These are phyloP conservation scores for Pachyrhizus erosus DNA, from an alignment of 306 rosid genomes.

Conservation along the genomic window DNA sequence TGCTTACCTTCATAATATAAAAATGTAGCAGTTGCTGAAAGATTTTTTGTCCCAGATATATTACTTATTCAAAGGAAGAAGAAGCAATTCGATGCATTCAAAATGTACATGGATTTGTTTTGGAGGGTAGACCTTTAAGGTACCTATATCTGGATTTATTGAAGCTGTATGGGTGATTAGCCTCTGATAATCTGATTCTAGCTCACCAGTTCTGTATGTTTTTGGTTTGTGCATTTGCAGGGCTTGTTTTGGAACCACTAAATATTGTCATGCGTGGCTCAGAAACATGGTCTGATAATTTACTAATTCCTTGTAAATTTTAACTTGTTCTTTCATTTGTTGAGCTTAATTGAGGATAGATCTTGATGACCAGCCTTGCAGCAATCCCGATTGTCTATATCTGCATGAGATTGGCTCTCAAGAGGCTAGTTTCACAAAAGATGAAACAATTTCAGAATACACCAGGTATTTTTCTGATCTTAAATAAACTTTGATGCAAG, in stretches of 20 bases:
- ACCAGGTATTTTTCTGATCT: slow-evolving; percentile 64
- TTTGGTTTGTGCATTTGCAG: slow-evolving; percentile 53
- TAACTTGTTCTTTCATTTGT: slow-evolving; percentile 3
- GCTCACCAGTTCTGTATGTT: slow-evolving; percentile 6
- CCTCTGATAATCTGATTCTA: neutral
- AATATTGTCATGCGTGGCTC: slow-evolving; percentile 99
- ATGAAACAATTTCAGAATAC: slow-evolving; percentile 90
- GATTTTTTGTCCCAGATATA: slow-evolving; percentile 70
- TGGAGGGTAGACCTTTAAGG: slow-evolving; percentile 93
- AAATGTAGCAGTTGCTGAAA: slow-evolving; percentile 20
- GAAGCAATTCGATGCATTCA: slow-evolving; percentile 99
- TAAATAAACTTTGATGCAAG: neutral
- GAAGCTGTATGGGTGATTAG: slow-evolving; percentile 26
- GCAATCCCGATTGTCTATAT: slow-evolving; percentile 95
- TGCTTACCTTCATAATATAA: neutral
- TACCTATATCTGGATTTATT: slow-evolving; percentile 39
- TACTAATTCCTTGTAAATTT: slow-evolving; percentile 30
- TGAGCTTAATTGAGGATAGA: slow-evolving; percentile 28
- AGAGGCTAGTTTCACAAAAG: slow-evolving; percentile 96
- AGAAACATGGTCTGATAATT: slow-evolving; percentile 78
- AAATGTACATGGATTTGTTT: slow-evolving; percentile 94
- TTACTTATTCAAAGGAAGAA: slow-evolving; percentile 94
- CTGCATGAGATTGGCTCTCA: slow-evolving; percentile 93
- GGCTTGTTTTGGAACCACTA: slow-evolving; percentile 99
- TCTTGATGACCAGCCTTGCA: slow-evolving; percentile 81